Evolutionary conservation across 306 rosid species (phyloP), one percentile per base, ranked within the genome.

Genomic region (Prosopis cineraria): DNA sequence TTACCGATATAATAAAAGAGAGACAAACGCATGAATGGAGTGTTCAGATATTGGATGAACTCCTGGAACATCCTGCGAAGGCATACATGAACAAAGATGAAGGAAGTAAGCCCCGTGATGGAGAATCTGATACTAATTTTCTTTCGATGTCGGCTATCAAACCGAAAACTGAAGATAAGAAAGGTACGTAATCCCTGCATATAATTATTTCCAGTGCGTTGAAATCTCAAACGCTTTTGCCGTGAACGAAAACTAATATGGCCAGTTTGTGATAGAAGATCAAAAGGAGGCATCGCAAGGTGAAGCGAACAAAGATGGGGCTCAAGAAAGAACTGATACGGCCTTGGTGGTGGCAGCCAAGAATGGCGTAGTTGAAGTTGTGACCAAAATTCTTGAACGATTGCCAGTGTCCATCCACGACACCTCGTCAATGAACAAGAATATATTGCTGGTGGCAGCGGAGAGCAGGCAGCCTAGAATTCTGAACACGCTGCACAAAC

Each of bases 361-460:
- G 5, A 36, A 37, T 3, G 70, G 70, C 10, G 70, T 36, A 20
- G 7, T 19, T 36, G 70, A 65, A 65, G 70, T 65, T 4, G 48
- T 65, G 31, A 10, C 36, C 9, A 22, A 65, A 9, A 65, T 65
- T 20, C 70, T 65, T 2, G 3, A n/a, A 8, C 5, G 19, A 63
- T 17, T 63, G 19, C 68, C 68, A n/a, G 14, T 63, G 25, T 31
- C 73, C 16, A 36, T 79, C 19, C 27, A 62, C n/a, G 78, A 72
- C 0, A 20, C 10, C 10, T 40, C 59, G 17, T 3, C 47, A 31
- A 3, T 17, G 13, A 17, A 36, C 0, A 72, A 63, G 24, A 79
- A 79, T 27, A 63, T 72, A 72, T 5, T 79, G 37, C 29, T 34
- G 20, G 52, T 72, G 10, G 63, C 73, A 37, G 56, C 3, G 44